A percentile compares a stretch with the other conserved stretches of the same genome.
Evolutionary conservation across 2,329 filamentous ascomycete genomes (phyloP).

Genomic region (Talaromyces sp.): DNA sequence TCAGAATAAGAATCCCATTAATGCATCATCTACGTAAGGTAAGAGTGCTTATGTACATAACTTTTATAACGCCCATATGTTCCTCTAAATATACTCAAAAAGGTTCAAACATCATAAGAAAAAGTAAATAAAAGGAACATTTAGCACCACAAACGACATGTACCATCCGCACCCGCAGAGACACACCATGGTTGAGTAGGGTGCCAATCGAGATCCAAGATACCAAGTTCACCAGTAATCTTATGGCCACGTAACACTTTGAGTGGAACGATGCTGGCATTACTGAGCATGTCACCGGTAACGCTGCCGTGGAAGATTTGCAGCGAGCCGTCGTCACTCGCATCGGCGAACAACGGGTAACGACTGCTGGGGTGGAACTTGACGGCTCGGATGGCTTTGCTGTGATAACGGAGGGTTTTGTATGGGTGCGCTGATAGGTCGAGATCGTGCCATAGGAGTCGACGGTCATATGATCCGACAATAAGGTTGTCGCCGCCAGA

Average conservation of each 20-base stretch:
- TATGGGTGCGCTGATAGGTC: slow-evolving; percentile 86
- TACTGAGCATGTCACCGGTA: slow-evolving; percentile 89
- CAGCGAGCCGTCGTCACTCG: slow-evolving; percentile 86
- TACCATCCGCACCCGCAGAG: slow-evolving; percentile 90
- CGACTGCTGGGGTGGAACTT: slow-evolving; percentile 74
- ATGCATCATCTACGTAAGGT: background rate
- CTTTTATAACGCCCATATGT: slow-evolving; percentile 14
- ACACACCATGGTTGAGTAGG: slow-evolving; percentile 89
- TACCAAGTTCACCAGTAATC: slow-evolving; percentile 77
- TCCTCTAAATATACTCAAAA: background rate
- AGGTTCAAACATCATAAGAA: background rate
- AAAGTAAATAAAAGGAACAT: background rate
- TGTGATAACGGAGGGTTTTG: slow-evolving; percentile 94
- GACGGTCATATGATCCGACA: slow-evolving; percentile 88
- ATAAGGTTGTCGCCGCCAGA: slow-evolving; percentile 89
- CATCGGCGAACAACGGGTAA: slow-evolving; percentile 85
- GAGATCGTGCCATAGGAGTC: slow-evolving; percentile 93
- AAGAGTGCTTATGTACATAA: slow-evolving; percentile 14
- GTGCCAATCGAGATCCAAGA: slow-evolving; percentile 95
- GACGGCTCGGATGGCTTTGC: slow-evolving; percentile 83
- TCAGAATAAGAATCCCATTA: background rate
- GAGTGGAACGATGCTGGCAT: slow-evolving; percentile 90
- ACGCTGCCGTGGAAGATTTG: slow-evolving; percentile 98
- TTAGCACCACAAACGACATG: slow-evolving; percentile 79
- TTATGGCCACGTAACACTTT: slow-evolving; percentile 91